phyloP scores from a whole-genome alignment of 139 green algal genomes.

The Microglena sp. region DNA sequence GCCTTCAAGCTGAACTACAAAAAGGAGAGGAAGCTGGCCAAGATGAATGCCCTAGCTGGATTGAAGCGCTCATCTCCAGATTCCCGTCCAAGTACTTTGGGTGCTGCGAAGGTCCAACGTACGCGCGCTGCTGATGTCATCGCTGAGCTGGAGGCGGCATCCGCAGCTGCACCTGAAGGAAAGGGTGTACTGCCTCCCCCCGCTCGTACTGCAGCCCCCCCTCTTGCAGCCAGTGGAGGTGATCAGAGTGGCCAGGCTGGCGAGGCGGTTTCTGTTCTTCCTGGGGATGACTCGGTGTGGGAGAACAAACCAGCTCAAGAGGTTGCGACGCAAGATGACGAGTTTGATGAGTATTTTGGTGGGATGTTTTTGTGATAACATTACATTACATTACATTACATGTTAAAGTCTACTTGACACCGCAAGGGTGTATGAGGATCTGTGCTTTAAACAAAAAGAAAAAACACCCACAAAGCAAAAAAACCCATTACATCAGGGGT shows the following conservation, averaged over 20 bases:
- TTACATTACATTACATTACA: too few relatives aligned
- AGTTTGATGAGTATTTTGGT: constrained; percentile 33
- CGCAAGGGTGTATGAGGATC: too few relatives aligned
- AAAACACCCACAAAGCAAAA: too few relatives aligned
- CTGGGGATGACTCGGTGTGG: constrained; percentile 23
- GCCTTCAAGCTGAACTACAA: constrained; percentile 74
- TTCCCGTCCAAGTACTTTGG: background rate
- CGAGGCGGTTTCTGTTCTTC: constrained; percentile 3
- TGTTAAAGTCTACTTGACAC: too few relatives aligned
- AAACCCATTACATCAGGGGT: too few relatives aligned
- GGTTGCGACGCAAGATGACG: constrained; percentile 16
- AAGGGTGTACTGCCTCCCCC: background rate
- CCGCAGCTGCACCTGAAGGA: constrained; percentile 2
- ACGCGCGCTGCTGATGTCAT: background rate
- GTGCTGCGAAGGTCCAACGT: background rate
- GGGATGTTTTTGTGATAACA: constrained; percentile 26
- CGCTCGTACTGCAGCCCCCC: background rate
- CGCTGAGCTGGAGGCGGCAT: background rate
- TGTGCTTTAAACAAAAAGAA: too few relatives aligned
- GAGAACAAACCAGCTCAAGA: constrained; percentile 22
- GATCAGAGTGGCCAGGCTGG: too few relatives aligned
- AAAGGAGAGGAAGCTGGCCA: constrained; percentile 7
- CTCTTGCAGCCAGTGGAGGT: background rate
- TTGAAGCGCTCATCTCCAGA: background rate
- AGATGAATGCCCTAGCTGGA: background rate